Evolutionary conservation across 2,329 filamentous ascomycete genomes (phyloP), one percentile per base, ranked within the genome.

Genomic region (Esteya vermicola): DNA sequence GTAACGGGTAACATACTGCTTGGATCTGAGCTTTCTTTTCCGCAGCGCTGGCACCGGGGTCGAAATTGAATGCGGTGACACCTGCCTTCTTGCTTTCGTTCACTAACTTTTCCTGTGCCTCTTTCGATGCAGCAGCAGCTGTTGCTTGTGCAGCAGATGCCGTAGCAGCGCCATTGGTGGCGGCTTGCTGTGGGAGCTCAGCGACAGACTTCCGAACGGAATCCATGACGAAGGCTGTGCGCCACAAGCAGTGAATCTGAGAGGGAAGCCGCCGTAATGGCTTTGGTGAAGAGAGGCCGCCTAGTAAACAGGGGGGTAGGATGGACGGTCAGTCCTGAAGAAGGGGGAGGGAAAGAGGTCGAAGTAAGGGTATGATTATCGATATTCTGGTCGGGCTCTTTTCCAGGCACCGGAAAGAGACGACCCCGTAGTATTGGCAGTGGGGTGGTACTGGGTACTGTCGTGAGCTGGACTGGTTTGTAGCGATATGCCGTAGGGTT

Each of bases 101-200:
- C 21, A 93, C 69, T 36, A 95, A 70, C 51, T 74, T 73, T 49
- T 73, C 68, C 61, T 93, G 72, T 25, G 83, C 83, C 47, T 79
- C 76, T 31, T 81, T n/a, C 16, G n/a, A n/a, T n/a, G n/a, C n/a
- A n/a, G n/a, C n/a, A n/a, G n/a, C n/a, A n/a, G n/a, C n/a, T n/a
- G n/a, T n/a, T n/a, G n/a, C n/a, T n/a, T n/a, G n/a, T n/a, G n/a
- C n/a, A n/a, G n/a, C n/a, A n/a, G n/a, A n/a, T n/a, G 27, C n/a
- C 35, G 84, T 67, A 30, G 75, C 73, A 47, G 86, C 71, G 55
- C 70, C 81, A 50, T 82, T 61, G 27, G 83, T 65, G 48, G 77
- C 81, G 48, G 79, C 84, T 61, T 93, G 78, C 58, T 79, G 70
- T 72, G 86, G 93, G 59, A 85, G 71, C 71, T 93, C 85, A 44